A percentile compares a stretch with the other conserved stretches of the same genome.
These are phyloP conservation scores for Petasospora rhodanensis DNA, from an alignment of 1,139 yeast species.

Conservation along the genomic window DNA sequence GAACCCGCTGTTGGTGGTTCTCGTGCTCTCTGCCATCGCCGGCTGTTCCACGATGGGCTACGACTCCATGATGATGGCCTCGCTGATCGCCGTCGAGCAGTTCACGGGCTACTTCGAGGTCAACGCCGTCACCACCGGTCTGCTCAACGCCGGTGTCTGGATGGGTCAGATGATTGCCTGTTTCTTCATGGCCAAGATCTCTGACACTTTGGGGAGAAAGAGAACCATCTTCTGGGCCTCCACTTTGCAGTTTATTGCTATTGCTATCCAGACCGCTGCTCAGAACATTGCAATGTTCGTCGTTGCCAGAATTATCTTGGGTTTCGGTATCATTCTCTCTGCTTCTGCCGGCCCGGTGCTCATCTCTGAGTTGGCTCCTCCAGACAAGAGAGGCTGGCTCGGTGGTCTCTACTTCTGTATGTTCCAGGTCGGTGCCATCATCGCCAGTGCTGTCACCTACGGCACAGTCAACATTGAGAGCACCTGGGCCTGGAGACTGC, in stretches of 20 bases:
- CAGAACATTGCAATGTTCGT: conserved; percentile 34
- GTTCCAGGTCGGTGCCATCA: conserved; percentile 40
- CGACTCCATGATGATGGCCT: conserved; percentile 14
- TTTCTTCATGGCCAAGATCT: conserved; percentile 7
- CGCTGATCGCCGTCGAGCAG: conserved; percentile 12
- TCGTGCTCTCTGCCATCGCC: conserved; percentile 8
- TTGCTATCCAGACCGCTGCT: conserved; percentile 40
- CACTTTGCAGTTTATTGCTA: conserved; percentile 31
- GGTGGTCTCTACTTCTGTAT: conserved; percentile 39
- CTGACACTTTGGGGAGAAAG: conserved; percentile 35
- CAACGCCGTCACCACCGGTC: conserved; percentile 6
- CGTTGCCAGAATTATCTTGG: conserved; percentile 32
- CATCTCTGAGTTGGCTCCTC: conserved; percentile 37
- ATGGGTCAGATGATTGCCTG: conserved; percentile 7
- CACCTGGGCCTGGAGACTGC: conserved; percentile 39
- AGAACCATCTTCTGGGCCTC: conserved; percentile 31
- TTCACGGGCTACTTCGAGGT: conserved; percentile 10
- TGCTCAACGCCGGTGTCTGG: conserved; percentile 15
- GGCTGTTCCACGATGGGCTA: conserved; percentile 14
- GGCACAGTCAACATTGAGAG: conserved; percentile 36
- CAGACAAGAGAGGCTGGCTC: conserved; percentile 38
- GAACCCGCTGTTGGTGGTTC: background rate
- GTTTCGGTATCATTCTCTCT: conserved; percentile 31
- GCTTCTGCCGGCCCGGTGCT: conserved; percentile 26
- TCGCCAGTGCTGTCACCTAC: conserved; percentile 44